Conservation (phyloP, 2,329 filamentous ascomycete species). For the Cercospora sojina region DNA sequence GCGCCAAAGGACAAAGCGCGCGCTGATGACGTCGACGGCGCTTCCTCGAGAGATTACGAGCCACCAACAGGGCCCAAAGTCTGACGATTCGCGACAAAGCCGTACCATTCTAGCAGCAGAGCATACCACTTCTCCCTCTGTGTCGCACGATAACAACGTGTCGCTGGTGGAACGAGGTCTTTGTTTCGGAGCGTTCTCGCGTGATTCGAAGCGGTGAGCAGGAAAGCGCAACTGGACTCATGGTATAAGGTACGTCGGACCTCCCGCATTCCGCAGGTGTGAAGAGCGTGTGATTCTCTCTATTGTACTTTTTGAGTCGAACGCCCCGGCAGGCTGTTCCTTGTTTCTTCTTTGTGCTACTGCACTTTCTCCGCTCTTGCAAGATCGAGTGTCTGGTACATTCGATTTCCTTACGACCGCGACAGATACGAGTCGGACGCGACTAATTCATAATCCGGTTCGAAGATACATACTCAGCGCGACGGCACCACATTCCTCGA, state of each 20-base stretch:
- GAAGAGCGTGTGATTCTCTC: neutral
- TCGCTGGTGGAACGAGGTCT: neutral
- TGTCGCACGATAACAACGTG: neutral
- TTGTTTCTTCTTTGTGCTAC: neutral
- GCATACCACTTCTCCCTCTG: neutral
- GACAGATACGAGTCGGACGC: neutral
- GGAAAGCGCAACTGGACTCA: neutral
- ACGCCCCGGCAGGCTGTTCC: neutral
- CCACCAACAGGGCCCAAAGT: neutral
- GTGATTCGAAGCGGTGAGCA: neutral
- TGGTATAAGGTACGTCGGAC: neutral
- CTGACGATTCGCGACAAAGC: neutral
- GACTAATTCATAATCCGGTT: neutral
- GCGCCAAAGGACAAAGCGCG: neutral
- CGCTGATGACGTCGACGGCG: neutral
- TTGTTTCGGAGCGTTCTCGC: neutral
- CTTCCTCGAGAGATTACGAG: neutral
- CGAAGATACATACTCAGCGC: neutral
- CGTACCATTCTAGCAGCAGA: neutral
- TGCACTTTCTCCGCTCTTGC: neutral
- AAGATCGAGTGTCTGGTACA: constrained; percentile 20
- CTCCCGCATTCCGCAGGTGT: neutral
- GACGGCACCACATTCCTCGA: neutral
- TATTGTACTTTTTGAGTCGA: neutral
- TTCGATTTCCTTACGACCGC: constrained; percentile 3